Conservation (phyloP, 371 early-diverging fungal genomes). For the Gilbertella persicaria region DNA sequence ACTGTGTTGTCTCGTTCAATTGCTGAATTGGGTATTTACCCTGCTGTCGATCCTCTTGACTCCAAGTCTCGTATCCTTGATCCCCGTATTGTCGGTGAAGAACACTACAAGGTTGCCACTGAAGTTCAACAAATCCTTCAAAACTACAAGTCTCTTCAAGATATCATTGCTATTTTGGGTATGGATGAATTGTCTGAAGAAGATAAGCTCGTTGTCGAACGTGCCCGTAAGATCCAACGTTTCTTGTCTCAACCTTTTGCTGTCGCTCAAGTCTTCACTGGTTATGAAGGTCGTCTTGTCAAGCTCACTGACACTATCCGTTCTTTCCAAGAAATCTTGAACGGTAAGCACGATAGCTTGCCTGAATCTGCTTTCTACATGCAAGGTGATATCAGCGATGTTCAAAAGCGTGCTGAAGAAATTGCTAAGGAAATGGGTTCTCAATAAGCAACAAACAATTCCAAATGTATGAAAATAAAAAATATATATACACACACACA, state of each 20-base stretch:
- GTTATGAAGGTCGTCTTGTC: slow-evolving; percentile 96
- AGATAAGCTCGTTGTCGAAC: slow-evolving; percentile 97
- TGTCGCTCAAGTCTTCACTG: slow-evolving; percentile 97
- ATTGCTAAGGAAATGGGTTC: slow-evolving; percentile 69
- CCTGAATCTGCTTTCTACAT: slow-evolving; percentile 98
- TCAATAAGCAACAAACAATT: slow-evolving; percentile 31
- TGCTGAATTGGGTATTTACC: slow-evolving; percentile 98
- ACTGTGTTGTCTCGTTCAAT: slow-evolving; percentile 98
- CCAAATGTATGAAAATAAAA: neutral
- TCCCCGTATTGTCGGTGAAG: slow-evolving; percentile 94
- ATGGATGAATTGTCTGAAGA: slow-evolving; percentile 98
- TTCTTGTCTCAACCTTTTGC: slow-evolving; percentile 99
- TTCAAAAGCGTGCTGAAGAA: slow-evolving; percentile 89
- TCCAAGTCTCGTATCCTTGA: slow-evolving; percentile 98
- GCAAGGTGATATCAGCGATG: slow-evolving; percentile 97
- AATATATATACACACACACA: neutral
- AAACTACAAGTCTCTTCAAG: slow-evolving; percentile 97
- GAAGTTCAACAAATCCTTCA: slow-evolving; percentile 95
- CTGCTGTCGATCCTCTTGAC: slow-evolving; percentile 98
- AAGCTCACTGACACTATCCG: slow-evolving; percentile 93
- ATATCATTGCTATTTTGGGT: slow-evolving; percentile 98
- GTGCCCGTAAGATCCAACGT: slow-evolving; percentile 93
- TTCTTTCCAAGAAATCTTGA: slow-evolving; percentile 95
- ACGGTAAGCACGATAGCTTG: slow-evolving; percentile 93
- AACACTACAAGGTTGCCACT: slow-evolving; percentile 95